These are phyloP conservation scores for Eragrostis curvula DNA, from an alignment of 176 grass and related monocot species.

Conservation along the genomic window DNA sequence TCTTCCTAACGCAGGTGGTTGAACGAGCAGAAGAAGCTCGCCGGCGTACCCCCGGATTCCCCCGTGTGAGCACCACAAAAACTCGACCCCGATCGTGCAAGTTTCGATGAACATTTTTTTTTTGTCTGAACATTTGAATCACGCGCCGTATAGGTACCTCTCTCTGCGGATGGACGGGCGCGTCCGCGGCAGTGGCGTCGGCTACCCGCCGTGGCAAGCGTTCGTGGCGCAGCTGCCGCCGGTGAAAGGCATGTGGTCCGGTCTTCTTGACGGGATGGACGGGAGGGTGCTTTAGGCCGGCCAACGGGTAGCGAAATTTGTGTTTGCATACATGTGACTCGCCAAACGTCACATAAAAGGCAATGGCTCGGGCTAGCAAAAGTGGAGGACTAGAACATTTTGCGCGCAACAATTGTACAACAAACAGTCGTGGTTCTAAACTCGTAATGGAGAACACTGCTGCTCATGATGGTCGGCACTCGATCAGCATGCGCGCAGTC, in stretches of 20 bases:
- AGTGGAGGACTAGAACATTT: no score
- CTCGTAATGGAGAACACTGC: no score
- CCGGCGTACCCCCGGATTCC: slow-evolving; percentile 73
- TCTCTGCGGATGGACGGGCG: slow-evolving; percentile 94
- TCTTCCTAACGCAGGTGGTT: slow-evolving; percentile 62
- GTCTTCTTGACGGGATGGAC: slow-evolving; percentile 94
- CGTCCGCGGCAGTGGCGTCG: slow-evolving; percentile 89
- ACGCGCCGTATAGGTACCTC: slow-evolving; percentile 63
- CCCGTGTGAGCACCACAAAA: slow-evolving; percentile 64
- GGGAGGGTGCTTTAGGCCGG: slow-evolving; percentile 74
- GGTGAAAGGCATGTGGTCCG: slow-evolving; percentile 87
- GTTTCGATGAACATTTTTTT: not conserved
- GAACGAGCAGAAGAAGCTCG: slow-evolving; percentile 87
- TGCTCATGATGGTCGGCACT: no score
- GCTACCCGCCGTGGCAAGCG: slow-evolving; percentile 91
- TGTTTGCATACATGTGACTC: no score
- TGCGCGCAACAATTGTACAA: no score
- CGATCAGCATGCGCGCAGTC: no score
- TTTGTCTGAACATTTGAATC: not conserved
- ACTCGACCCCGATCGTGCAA: not conserved
- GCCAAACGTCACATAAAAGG: no score
- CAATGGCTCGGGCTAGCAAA: no score
- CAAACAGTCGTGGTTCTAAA: no score
- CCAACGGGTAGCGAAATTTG: not conserved
- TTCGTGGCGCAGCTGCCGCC: slow-evolving; percentile 93